phyloP scores from a whole-genome alignment of 2,329 filamentous ascomycete genomes.

The Raffaelea deltoideospora region DNA sequence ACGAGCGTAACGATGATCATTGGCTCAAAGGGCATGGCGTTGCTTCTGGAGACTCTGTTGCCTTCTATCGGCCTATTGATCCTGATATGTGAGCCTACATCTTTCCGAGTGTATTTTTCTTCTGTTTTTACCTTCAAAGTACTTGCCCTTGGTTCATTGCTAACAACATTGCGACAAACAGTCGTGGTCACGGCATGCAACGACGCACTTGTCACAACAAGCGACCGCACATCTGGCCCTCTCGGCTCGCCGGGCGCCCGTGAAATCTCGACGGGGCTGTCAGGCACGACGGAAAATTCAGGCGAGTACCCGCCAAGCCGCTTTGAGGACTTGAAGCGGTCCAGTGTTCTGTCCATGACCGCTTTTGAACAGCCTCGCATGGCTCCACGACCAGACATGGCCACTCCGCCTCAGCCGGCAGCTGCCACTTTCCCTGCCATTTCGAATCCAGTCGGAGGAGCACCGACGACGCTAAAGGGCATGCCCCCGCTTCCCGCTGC shows the following conservation, averaged over 20 bases:
- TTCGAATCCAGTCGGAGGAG: slow-evolving; percentile 18
- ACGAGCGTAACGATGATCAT: slow-evolving; percentile 36
- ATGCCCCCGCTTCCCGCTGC: not conserved
- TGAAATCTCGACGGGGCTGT: slow-evolving; percentile 19
- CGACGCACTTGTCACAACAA: slow-evolving; percentile 16
- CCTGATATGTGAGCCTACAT: slow-evolving; percentile 22
- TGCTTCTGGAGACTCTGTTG: slow-evolving; percentile 31
- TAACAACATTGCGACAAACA: slow-evolving; percentile 8
- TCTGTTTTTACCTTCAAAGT: too few species aligned
- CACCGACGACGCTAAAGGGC: not conserved
- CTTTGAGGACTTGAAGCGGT: slow-evolving; percentile 32
- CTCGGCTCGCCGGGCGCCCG: slow-evolving; percentile 24
- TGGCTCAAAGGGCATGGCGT: slow-evolving; percentile 25
- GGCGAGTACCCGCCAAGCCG: slow-evolving; percentile 26
- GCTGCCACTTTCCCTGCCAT: not conserved
- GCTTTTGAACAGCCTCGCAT: slow-evolving; percentile 20
- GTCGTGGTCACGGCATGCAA: slow-evolving; percentile 25
- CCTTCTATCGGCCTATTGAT: slow-evolving; percentile 34
- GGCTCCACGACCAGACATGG: slow-evolving; percentile 7
- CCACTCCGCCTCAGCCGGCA: slow-evolving; percentile 9
- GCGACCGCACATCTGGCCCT: slow-evolving; percentile 14
- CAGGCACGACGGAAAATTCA: slow-evolving; percentile 26
- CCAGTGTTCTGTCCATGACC: slow-evolving; percentile 20
- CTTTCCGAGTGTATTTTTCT: not conserved
- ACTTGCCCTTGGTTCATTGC: too few species aligned